Percentiles rank a stretch among this genome's conserved stretches.
Evolutionary conservation across 2,329 filamentous ascomycete genomes (phyloP).

Genomic region (Dendryphion nanum): DNA sequence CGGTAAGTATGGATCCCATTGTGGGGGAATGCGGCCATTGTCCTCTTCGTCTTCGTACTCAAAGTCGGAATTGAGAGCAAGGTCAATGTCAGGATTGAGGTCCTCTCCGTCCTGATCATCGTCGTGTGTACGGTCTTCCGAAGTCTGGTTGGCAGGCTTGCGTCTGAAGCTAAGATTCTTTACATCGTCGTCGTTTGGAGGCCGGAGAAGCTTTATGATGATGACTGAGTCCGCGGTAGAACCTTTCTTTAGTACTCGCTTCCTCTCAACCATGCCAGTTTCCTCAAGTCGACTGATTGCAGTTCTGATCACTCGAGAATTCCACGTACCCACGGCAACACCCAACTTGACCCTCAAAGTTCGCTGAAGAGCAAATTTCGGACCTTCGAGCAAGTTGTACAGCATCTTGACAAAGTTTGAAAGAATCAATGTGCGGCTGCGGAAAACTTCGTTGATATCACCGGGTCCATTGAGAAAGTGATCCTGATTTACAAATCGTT

Average conservation of each 20-base stretch:
- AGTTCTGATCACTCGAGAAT: slow-evolving; percentile 39
- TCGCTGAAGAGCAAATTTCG: slow-evolving; percentile 51
- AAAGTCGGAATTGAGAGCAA: slow-evolving; percentile 21
- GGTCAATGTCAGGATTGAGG: slow-evolving; percentile 31
- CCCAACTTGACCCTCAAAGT: slow-evolving; percentile 52
- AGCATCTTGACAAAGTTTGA: slow-evolving; percentile 50
- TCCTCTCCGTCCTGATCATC: slow-evolving; percentile 30
- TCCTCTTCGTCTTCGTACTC: slow-evolving; percentile 14
- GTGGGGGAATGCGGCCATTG: slow-evolving; percentile 42
- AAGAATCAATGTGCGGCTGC: slow-evolving; percentile 45
- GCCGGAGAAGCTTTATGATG: slow-evolving; percentile 43
- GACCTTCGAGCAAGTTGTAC: slow-evolving; percentile 50
- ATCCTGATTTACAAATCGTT: slow-evolving; percentile 46
- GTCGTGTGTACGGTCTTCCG: slow-evolving; percentile 23
- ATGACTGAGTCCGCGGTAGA: slow-evolving; percentile 23
- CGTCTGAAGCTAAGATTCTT: slow-evolving; percentile 31
- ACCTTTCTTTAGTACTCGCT: slow-evolving; percentile 31
- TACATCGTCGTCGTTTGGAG: slow-evolving; percentile 34
- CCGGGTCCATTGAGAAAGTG: slow-evolving; percentile 22
- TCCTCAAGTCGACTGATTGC: slow-evolving; percentile 41
- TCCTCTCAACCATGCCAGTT: slow-evolving; percentile 40
- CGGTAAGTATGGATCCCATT: slow-evolving; percentile 55
- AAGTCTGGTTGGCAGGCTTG: slow-evolving; percentile 9
- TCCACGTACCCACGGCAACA: slow-evolving; percentile 34
- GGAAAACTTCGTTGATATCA: slow-evolving; percentile 35